Evolutionary conservation across 2,329 filamentous ascomycete genomes (phyloP), one percentile per base, ranked within the genome.

Genomic region (Hymenoscyphus albidus): DNA sequence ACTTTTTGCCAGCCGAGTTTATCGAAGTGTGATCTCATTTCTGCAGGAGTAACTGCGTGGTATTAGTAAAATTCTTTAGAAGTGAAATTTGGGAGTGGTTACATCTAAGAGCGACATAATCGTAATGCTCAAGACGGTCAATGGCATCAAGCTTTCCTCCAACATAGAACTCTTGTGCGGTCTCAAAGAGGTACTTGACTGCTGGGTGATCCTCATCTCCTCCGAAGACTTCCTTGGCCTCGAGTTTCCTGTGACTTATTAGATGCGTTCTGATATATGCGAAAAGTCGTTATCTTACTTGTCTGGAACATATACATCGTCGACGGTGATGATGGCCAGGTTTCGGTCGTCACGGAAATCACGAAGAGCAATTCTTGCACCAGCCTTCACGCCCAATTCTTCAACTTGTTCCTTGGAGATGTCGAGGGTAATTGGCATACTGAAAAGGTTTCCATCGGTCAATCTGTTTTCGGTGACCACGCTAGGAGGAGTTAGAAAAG

Each of bases 1-100:
- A 99, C 94, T 79, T 90, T 89, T 79, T 91, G 89, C 95, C 95
- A 99, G 81, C 95, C 95, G 74, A 99, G 92, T 87, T 99, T 99
- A 85, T 98, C 95, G 77, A 99, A 99, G 84, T 98, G 94, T 70
- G 92, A 83, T 74, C 95, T 92, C 74, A 99, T 85, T 82, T 99
- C 95, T 59, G 95, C 89, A 69, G 95, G 95, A 12, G 95, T 27
- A 27, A 27, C 27, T 27, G 27, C 27, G 27, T 27, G 27, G 27
- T 27, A 27, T 27, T 27, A 27, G 27, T 27, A 2, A 27, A 27
- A 27, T 27, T 2, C 2, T 27, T 27, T 27, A 2, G 27, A 27
- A 27, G 27, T 27, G 27, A 27, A 3, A 27, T 3, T 27, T 27
- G 27, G 27, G 27, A 27, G 27, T 27, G 27, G 27, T 27, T 96